Conservation (phyloP, 2,329 filamentous ascomycete species). For the Chalaropsis thielavioides region DNA sequence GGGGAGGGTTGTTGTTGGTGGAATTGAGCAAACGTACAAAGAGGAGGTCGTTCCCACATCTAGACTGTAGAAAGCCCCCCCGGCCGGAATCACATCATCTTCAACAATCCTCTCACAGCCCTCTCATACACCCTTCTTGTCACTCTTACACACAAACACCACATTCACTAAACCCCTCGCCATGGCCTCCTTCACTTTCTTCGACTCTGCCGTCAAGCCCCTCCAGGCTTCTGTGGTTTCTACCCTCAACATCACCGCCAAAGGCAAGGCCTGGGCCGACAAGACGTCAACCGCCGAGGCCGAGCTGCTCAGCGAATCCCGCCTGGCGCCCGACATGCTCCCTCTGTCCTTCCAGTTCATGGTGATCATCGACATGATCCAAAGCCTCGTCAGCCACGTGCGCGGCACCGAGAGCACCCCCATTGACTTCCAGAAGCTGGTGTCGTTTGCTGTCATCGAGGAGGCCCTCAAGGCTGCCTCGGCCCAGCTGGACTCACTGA, state of each 20-base stretch:
- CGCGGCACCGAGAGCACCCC: not conserved
- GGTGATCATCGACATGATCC: slow-evolving; percentile 1
- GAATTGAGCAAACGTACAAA: not conserved
- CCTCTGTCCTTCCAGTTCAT: slow-evolving; percentile 25
- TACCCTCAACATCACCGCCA: slow-evolving; percentile 8
- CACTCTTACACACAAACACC: not conserved
- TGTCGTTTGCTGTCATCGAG: slow-evolving; percentile 4
- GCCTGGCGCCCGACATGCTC: slow-evolving; percentile 26
- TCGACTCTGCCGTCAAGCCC: slow-evolving; percentile 5
- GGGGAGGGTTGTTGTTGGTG: too few species aligned
- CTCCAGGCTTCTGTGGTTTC: not conserved
- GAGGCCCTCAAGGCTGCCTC: not conserved
- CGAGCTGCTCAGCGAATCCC: slow-evolving; percentile 16
- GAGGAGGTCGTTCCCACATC: not conserved
- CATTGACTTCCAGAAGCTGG: not conserved
- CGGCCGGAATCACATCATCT: not conserved
- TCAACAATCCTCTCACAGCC: not conserved
- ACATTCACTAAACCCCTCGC: not conserved
- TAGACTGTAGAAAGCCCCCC: not conserved
- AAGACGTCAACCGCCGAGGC: slow-evolving; percentile 3
- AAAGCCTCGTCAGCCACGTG: slow-evolving; percentile 2
- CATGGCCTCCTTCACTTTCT: slow-evolving; percentile 15
- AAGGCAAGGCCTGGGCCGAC: slow-evolving; percentile 5
- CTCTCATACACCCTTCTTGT: not conserved
- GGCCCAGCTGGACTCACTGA: slow-evolving; percentile 10